These are phyloP conservation scores for Perkinsus olseni DNA, from an alignment of 169 alveolate genomes.

Conservation along the genomic window DNA sequence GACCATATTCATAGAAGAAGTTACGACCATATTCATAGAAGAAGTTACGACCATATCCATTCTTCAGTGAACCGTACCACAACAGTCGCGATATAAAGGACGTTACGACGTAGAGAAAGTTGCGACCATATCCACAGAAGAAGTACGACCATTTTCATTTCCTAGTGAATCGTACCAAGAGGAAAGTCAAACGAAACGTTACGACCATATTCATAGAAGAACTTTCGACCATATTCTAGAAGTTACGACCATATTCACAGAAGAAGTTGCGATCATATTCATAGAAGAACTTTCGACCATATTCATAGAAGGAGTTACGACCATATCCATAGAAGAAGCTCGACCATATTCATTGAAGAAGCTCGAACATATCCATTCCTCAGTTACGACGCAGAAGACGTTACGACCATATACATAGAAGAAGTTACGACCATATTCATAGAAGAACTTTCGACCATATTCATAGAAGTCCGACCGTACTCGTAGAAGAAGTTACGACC, in stretches of 20 bases:
- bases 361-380: neutral
- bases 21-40: neutral
- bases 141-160: neutral
- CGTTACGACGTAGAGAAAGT: no score
- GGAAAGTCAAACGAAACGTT: neutral
- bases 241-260: neutral
- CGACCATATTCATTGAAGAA: neutral
- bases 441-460: neutral
- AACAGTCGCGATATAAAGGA: neutral
- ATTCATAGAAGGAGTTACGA: neutral
- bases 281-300: neutral
- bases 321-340: neutral
- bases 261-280: neutral
- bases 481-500: neutral
- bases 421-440: neutral
- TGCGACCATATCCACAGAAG: neutral
- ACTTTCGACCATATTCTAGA: neutral
- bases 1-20: no score
- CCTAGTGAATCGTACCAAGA: neutral
- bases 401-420: neutral
- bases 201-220: neutral
- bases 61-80: neutral
- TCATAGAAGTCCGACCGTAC: neutral
- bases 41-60: neutral
- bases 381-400: neutral